Evolutionary conservation across 2,329 filamentous ascomycete species (phyloP).

Genomic region (Fusarium siculi): DNA sequence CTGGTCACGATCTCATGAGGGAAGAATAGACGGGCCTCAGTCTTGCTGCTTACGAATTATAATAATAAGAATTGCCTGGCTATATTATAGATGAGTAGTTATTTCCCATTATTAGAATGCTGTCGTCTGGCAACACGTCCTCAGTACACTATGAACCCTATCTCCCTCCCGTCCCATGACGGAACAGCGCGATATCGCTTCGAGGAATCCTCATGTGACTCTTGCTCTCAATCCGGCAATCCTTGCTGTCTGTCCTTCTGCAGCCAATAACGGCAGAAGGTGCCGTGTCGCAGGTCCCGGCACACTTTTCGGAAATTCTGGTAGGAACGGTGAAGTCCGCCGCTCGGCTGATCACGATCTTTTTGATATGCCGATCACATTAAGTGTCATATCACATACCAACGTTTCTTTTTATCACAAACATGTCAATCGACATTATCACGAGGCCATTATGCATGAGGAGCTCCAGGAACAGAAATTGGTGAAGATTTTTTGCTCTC

Average conservation of each 20-base stretch:
- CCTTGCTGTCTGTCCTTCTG: constrained; percentile 2
- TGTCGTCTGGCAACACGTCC: background rate
- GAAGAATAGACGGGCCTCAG: constrained; percentile 3
- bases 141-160: background rate
- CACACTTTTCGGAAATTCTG: constrained; percentile 22
- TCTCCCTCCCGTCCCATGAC: background rate
- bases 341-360: constrained; percentile 19
- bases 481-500: constrained; percentile 4
- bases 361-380: constrained; percentile 21
- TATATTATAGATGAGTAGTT: background rate
- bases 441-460: background rate
- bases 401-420: background rate
- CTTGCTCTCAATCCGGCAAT: background rate
- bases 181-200: constrained; percentile 10
- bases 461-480: background rate
- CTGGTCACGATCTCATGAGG: constrained; percentile 2
- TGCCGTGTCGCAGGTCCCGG: constrained; percentile 7
- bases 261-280: constrained; percentile 13
- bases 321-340: constrained; percentile 27
- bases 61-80: background rate
- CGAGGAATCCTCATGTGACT: constrained; percentile 14
- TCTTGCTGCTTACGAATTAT: background rate
- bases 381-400: background rate
- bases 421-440: background rate
- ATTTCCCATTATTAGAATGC: background rate